A percentile compares a stretch with the other conserved stretches of the same genome.
phyloP scores from a whole-genome alignment of 768 basidiomycete species.

The Russula dissimulans region DNA sequence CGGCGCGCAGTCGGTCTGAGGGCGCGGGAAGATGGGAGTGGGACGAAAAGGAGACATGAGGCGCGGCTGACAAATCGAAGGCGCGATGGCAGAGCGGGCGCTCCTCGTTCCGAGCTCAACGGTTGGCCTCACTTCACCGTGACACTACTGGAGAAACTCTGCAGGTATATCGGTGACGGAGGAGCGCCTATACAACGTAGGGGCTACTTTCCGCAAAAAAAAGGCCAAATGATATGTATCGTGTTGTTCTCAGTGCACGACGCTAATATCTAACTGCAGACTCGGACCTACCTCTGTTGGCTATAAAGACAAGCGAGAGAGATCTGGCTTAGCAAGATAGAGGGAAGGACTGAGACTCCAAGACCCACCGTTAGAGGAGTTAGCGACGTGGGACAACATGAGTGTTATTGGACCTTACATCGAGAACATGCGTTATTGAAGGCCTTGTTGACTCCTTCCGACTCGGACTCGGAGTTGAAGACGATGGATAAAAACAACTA shows the following conservation, averaged over 20 bases:
- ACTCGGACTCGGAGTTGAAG: constrained; percentile 74
- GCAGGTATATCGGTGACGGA: background rate
- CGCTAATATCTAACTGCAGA: background rate
- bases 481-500: constrained; percentile 67
- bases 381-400: background rate
- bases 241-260: background rate
- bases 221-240: constrained; percentile 22
- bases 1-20: too few species aligned
- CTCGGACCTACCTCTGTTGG: constrained; percentile 46
- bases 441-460: constrained; percentile 49
- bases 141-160: constrained; percentile 77
- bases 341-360: constrained; percentile 60
- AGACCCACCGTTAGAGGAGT: constrained; percentile 30
- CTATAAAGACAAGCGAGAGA: constrained; percentile 80
- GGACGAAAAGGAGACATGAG: too few species aligned
- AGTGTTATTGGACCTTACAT: constrained; percentile 39
- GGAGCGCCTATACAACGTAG: background rate
- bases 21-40: too few species aligned
- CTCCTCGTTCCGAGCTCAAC: too few species aligned
- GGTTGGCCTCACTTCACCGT: too few species aligned
- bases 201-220: constrained; percentile 25
- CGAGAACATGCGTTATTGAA: constrained; percentile 75
- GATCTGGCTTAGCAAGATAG: constrained; percentile 71
- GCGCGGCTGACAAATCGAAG: too few species aligned
- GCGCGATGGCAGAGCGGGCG: too few species aligned